A percentile compares a stretch with the other conserved stretches of the same genome.
Conservation (phyloP, 768 basidiomycete genomes). For the Suillus tomentosus region DNA sequence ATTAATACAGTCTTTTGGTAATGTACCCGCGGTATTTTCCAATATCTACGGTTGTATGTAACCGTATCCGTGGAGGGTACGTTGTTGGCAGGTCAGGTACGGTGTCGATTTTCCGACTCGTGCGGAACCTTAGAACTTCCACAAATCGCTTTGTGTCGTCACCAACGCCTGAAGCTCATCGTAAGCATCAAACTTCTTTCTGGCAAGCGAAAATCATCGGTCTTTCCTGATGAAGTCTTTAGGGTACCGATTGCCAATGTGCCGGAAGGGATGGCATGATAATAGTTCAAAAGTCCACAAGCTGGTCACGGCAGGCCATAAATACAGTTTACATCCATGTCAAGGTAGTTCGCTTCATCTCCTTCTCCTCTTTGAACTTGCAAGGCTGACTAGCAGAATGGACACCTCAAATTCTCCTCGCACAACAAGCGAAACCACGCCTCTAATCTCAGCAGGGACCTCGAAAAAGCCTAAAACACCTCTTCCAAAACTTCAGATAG, state of each 20-base stretch:
- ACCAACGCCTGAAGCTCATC: neutral
- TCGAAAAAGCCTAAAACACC: slow-evolving; percentile 27
- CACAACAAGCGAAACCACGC: neutral
- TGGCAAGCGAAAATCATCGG: neutral
- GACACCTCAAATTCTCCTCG: neutral
- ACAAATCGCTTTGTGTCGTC: neutral
- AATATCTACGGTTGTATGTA: too few species aligned
- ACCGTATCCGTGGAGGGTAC: too few species aligned
- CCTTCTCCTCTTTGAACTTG: neutral
- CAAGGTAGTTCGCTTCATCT: neutral
- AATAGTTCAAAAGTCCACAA: too few species aligned
- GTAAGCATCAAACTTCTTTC: neutral
- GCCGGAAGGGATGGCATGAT: too few species aligned
- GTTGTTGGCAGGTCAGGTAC: too few species aligned
- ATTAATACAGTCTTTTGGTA: too few species aligned
- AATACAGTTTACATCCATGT: neutral
- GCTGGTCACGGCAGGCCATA: neutral
- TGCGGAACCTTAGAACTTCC: too few species aligned
- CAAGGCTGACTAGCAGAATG: neutral
- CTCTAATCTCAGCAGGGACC: neutral
- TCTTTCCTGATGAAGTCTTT: neutral
- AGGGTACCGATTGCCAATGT: too few species aligned
- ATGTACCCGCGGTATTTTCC: too few species aligned
- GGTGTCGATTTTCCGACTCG: too few species aligned
- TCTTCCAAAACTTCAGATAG: slow-evolving; percentile 41